Base-by-base conservation (phyloP, 2,329 filamentous ascomycete species). In the Pestalotiopsis fici region DNA sequence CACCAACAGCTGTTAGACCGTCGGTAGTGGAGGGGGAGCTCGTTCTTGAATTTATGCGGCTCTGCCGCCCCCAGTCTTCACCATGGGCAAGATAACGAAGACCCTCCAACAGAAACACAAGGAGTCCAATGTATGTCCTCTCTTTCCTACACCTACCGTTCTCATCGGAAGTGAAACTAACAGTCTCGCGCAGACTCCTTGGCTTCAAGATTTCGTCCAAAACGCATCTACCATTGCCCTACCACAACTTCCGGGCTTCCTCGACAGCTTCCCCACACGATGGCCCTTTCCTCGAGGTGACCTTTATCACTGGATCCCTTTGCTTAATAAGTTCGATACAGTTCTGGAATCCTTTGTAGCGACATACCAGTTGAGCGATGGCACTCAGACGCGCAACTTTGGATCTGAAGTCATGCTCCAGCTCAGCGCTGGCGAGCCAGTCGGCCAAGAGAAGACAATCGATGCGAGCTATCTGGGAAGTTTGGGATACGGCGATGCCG, bases 241-340 rank as follows among this genome's bases (percentile, higher is more conserved):
- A 74, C 90, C 91, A 74, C 88, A 93, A 77, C 86, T 99, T 72
- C 93, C 94, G 72, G 83, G 88, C 74, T 88, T 92, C 72, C 91
- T 99, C 71, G 86, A 87, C 74, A 88, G 87, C 66, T 98, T 98
- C 78, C 94, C 95, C 67, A 90, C 91, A 71, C 86, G 91, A 86
- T 99, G 96, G 96, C 94, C 95, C 2, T 97, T 98, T 76, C 95
- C 95, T 50, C 90, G 95, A 78, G 97, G 96, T 69, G 96, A 99
- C 78, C 85, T 98, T 35, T 98, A 98, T 78, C 95, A 99, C 84
- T 99, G 97, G 97, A 98, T 99, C 72, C 91, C 93, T 31, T 87
- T 97, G 27, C 83, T 99, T 68, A 97, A 99, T 79, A 91, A 94
- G 67, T 98, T 99, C 80, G 96, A 99, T 80, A 89, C 88, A 75